Evolutionary conservation across 2,329 filamentous ascomycete genomes (phyloP).

Genomic region (Penicillium sp.): DNA sequence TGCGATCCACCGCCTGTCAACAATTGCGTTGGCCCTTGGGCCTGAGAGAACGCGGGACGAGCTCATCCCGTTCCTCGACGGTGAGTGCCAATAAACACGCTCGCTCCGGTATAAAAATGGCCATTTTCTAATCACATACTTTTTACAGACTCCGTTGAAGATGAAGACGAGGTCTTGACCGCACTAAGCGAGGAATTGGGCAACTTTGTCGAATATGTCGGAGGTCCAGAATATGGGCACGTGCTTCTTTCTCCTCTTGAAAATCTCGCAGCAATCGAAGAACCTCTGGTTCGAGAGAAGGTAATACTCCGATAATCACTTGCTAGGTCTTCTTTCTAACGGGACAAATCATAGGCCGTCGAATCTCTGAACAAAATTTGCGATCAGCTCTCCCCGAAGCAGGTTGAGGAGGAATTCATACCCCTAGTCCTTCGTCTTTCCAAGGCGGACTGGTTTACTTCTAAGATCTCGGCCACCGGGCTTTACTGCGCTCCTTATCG

Average conservation of each 20-base stretch:
- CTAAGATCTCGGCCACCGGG: conserved; percentile 95
- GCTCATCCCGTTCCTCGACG: conserved; percentile 97
- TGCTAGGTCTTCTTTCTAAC: conserved; percentile 15
- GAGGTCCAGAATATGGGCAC: conserved; percentile 88
- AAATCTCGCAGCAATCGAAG: conserved; percentile 97
- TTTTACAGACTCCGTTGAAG: conserved; percentile 84
- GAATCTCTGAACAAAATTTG: conserved; percentile 99
- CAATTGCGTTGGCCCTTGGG: conserved; percentile 92
- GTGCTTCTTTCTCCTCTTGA: conserved; percentile 95
- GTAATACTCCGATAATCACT: conserved; percentile 46
- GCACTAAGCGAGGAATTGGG: conserved; percentile 96
- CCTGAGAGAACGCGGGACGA: conserved; percentile 96
- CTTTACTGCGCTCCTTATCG: conserved; percentile 92
- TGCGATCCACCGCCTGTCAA: conserved; percentile 95
- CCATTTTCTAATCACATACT: conserved; percentile 11
- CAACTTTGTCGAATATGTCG: conserved; percentile 95
- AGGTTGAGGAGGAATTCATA: conserved; percentile 97
- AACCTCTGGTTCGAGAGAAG: conserved; percentile 97
- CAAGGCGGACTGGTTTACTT: conserved; percentile 99
- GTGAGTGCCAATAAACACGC: conserved; percentile 53
- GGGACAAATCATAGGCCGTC: conserved; percentile 63
- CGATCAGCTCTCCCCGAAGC: conserved; percentile 79
- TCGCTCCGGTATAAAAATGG: background rate
- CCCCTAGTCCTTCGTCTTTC: conserved; percentile 92
- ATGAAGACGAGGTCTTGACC: conserved; percentile 97